phyloP scores from a whole-genome alignment of 2,329 filamentous ascomycete species.

The Mariannaea elegans region DNA sequence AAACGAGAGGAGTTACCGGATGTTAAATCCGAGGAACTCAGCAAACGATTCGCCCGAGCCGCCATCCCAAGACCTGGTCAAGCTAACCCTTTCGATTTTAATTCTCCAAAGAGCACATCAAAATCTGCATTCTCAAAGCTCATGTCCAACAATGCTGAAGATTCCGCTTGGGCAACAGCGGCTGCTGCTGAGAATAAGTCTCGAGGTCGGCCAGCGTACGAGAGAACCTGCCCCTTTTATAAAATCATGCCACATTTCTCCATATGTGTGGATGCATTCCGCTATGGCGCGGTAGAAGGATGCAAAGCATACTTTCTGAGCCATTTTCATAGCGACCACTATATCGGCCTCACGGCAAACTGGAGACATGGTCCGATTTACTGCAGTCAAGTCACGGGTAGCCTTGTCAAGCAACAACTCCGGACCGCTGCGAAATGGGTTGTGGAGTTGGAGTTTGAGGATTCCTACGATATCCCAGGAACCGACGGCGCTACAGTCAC shows the following conservation, averaged over 20 bases:
- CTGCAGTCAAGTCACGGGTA: conserved; percentile 91
- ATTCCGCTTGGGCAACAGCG: conserved; percentile 87
- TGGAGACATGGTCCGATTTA: conserved; percentile 97
- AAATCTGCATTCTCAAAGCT: conserved; percentile 88
- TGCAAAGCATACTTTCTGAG: conserved; percentile 96
- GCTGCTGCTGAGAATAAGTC: conserved; percentile 81
- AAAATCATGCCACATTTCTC: conserved; percentile 95
- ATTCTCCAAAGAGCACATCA: conserved; percentile 45
- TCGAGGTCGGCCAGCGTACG: conserved; percentile 84
- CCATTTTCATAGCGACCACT: conserved; percentile 98
- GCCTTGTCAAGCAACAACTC: conserved; percentile 86
- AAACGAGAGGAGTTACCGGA: conserved; percentile 29
- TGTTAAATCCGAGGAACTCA: conserved; percentile 50
- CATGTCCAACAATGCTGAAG: conserved; percentile 92
- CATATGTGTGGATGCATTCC: conserved; percentile 95
- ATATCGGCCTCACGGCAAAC: conserved; percentile 85
- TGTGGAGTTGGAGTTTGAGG: conserved; percentile 85
- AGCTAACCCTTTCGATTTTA: conserved; percentile 76
- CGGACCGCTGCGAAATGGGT: conserved; percentile 88
- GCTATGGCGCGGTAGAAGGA: conserved; percentile 91
- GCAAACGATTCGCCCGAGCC: conserved; percentile 72
- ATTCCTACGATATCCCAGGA: conserved; percentile 78
- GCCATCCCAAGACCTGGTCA: conserved; percentile 81
- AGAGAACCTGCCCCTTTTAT: conserved; percentile 96
- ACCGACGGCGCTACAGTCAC: conserved; percentile 87